Conservation (phyloP, 768 basidiomycete genomes). For the Serpula lacrymans region DNA sequence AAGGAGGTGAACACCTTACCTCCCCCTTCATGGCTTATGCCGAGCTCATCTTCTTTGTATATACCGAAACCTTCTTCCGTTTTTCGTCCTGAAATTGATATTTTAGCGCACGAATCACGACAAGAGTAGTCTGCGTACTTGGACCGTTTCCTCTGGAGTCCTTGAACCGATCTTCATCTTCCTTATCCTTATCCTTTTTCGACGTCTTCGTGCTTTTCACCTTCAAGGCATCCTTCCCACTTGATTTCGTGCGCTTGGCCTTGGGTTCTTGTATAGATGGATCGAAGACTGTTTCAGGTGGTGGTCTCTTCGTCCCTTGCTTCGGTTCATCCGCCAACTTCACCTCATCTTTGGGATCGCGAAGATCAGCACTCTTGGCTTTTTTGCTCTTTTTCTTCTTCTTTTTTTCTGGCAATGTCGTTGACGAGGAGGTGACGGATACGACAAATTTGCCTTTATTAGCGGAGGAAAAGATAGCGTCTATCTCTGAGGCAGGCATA, state of each 20-base stretch:
- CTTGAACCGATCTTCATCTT: conserved; percentile 51
- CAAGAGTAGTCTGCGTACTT: conserved; percentile 44
- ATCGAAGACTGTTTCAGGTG: conserved; percentile 64
- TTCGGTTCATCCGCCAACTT: conserved; percentile 9
- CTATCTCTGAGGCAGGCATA: conserved; percentile 74
- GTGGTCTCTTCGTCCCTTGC: conserved; percentile 23
- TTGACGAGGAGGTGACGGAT: conserved; percentile 26
- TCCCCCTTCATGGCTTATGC: conserved; percentile 64
- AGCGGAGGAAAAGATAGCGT: conserved; percentile 74
- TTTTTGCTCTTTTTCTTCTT: conserved; percentile 45
- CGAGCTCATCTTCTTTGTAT: conserved; percentile 82
- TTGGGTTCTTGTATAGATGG: conserved; percentile 40
- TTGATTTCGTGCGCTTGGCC: conserved; percentile 39
- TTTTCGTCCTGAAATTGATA: conserved; percentile 51
- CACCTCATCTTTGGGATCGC: neutral
- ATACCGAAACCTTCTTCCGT: conserved; percentile 80
- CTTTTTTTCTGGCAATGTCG: conserved; percentile 31
- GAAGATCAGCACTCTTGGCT: conserved; percentile 2
- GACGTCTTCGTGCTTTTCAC: conserved; percentile 15
- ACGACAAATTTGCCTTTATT: conserved; percentile 28
- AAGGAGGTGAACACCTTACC: conserved; percentile 43
- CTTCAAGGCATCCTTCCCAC: conserved; percentile 8
- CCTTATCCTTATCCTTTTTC: conserved; percentile 21
- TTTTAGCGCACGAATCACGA: neutral
- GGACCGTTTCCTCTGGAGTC: conserved; percentile 74